These are phyloP conservation scores for Saturnispora serradocipensis DNA, from an alignment of 805 yeast genomes.

Conservation along the genomic window DNA sequence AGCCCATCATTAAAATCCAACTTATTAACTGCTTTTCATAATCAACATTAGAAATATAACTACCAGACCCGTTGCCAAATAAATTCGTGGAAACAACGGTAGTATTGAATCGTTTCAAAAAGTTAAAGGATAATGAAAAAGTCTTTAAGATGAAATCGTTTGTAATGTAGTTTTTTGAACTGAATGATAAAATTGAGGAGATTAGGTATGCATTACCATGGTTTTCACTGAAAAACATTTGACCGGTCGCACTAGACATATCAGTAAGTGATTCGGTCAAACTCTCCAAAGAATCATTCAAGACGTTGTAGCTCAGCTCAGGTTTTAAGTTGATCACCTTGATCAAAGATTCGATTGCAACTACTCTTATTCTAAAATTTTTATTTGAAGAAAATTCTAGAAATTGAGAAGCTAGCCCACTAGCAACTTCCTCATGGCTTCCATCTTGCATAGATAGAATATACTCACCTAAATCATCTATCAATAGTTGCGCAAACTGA, in stretches of 20 bases:
- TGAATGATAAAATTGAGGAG: conserved; percentile 24
- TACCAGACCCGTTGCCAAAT: conserved; percentile 24
- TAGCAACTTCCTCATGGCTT: conserved; percentile 21
- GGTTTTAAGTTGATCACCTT: conserved; percentile 29
- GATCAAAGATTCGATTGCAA: conserved; percentile 30
- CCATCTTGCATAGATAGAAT: conserved; percentile 12
- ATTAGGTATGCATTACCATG: conserved; percentile 27
- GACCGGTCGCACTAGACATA: conserved; percentile 17
- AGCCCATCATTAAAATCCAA: conserved; percentile 58
- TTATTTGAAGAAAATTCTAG: conserved; percentile 31
- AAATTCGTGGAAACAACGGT: conserved; percentile 27
- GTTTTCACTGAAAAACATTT: conserved; percentile 21
- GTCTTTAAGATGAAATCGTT: conserved; percentile 26
- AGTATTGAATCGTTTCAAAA: conserved; percentile 28
- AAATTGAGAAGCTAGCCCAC: conserved; percentile 27
- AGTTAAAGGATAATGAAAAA: conserved; percentile 22
- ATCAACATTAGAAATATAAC: conserved; percentile 22
- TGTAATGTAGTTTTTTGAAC: conserved; percentile 24
- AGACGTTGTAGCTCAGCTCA: conserved; percentile 20
- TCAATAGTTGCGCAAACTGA: conserved; percentile 22
- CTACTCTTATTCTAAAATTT: conserved; percentile 33
- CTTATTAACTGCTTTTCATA: conserved; percentile 36
- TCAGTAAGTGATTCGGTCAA: conserved; percentile 29
- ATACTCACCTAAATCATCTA: conserved; percentile 26
- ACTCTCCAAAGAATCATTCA: conserved; percentile 30